phyloP scores from a whole-genome alignment of 257 asterid genomes.

The Salvia hispanica region DNA sequence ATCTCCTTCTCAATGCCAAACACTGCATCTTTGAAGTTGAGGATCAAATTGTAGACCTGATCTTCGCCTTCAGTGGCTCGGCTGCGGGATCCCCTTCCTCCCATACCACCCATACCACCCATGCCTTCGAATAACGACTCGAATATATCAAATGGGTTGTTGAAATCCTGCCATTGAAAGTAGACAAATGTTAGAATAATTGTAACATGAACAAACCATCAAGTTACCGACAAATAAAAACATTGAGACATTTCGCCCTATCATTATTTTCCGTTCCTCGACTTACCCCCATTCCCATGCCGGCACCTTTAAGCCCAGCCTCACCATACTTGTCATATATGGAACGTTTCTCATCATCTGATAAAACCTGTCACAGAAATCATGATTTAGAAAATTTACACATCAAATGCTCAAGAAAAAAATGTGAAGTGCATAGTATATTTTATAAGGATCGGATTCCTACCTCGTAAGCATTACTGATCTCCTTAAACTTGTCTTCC shows the following conservation, averaged over 20 bases:
- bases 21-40: constrained; percentile 89
- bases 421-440: not conserved
- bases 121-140: constrained; percentile 87
- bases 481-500: constrained; percentile 88
- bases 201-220: no score
- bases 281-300: constrained; percentile 95
- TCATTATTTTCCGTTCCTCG: not conserved
- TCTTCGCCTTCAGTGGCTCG: constrained; percentile 97
- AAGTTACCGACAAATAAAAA: no score
- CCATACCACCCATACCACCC: constrained; percentile 88
- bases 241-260: no score
- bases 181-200: constrained; percentile 27
- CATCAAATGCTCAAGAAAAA: constrained; percentile 15
- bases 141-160: constrained; percentile 87
- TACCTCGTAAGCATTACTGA: constrained; percentile 98
- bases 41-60: constrained; percentile 67
- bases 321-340: constrained; percentile 93
- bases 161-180: constrained; percentile 62
- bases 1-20: constrained; percentile 95
- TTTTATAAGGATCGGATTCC: constrained; percentile 9
- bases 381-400: constrained; percentile 16
- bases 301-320: constrained; percentile 97
- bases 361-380: constrained; percentile 64
- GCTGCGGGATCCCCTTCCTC: constrained; percentile 65
- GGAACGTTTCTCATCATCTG: constrained; percentile 95